These are phyloP conservation scores for Rhododendron vialii DNA, from an alignment of 148 eudicot species.

Conservation along the genomic window DNA sequence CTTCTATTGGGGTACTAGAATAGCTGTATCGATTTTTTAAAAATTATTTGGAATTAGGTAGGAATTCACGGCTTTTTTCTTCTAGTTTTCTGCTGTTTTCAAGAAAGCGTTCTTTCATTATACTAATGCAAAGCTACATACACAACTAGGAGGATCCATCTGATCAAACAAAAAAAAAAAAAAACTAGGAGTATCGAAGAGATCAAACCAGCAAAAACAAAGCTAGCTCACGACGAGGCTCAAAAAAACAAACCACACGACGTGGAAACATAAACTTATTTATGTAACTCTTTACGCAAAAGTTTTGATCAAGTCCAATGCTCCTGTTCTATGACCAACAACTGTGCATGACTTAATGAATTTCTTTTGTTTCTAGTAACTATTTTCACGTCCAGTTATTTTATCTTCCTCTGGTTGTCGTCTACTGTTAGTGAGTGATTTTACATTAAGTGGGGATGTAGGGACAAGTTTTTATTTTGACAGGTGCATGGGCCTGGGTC, in stretches of 20 bases:
- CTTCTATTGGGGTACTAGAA: not conserved
- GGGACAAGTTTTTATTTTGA: slow-evolving; percentile 6
- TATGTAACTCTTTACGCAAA: not conserved
- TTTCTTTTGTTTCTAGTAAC: too few relatives aligned
- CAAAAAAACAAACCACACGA: not conserved
- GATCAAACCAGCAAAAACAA: not conserved
- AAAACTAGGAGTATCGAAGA: not conserved
- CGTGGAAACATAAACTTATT: not conserved
- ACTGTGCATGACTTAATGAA: not conserved
- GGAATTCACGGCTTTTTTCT: not conserved
- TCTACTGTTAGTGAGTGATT: not conserved
- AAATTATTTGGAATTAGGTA: not conserved
- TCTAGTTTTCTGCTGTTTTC: not conserved
- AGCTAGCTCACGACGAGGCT: not conserved
- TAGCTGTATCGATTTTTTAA: not conserved
- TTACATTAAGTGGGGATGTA: not conserved
- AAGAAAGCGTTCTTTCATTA: not conserved
- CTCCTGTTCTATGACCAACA: not conserved
- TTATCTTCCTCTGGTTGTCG: not conserved
- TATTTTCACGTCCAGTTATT: not conserved
- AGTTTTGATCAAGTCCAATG: not conserved
- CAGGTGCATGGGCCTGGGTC: slow-evolving; percentile 31
- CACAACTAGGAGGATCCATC: not conserved
- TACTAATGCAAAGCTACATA: not conserved
- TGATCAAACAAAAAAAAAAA: too few relatives aligned